A percentile compares a stretch with the other conserved stretches of the same genome.
phyloP scores from a whole-genome alignment of 2,329 filamentous ascomycete genomes.

The Aspergillus sp. region DNA sequence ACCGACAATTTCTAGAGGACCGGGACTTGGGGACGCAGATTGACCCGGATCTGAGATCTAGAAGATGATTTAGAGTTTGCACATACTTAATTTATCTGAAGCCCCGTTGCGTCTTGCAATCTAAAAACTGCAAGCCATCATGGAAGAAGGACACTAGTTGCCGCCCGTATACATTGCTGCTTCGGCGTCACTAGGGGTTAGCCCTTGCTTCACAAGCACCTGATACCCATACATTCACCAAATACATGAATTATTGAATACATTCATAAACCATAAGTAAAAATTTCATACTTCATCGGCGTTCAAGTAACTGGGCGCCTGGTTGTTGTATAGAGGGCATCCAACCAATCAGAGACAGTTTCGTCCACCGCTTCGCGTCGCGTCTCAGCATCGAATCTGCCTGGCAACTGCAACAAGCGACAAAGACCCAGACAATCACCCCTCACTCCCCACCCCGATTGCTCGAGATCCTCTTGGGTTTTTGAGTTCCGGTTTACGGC shows the following conservation, averaged over 20 bases:
- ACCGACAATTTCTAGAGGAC: slow-evolving; percentile 74
- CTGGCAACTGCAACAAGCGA: neutral
- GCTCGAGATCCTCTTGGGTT: neutral
- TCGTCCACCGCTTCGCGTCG: slow-evolving; percentile 26
- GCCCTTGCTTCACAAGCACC: neutral
- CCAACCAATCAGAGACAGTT: slow-evolving; percentile 11
- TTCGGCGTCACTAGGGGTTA: neutral
- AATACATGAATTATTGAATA: neutral
- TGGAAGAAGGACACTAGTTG: neutral
- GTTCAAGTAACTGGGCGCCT: too few relatives aligned
- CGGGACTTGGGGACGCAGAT: slow-evolving; percentile 74
- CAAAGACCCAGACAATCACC: neutral
- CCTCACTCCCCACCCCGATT: neutral
- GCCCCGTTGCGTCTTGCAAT: neutral
- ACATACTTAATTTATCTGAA: neutral
- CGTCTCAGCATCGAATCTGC: slow-evolving; percentile 5
- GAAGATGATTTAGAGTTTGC: slow-evolving; percentile 7
- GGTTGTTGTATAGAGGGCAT: neutral
- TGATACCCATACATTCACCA: neutral
- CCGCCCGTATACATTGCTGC: neutral
- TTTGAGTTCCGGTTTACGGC: neutral
- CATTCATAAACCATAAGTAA: neutral
- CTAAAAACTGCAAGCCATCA: too few relatives aligned
- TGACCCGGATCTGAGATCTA: slow-evolving; percentile 62
- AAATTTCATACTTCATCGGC: too few relatives aligned